These are phyloP conservation scores for Trichoderma guizhouense DNA, from an alignment of 2,329 filamentous ascomycete species.

Conservation along the genomic window DNA sequence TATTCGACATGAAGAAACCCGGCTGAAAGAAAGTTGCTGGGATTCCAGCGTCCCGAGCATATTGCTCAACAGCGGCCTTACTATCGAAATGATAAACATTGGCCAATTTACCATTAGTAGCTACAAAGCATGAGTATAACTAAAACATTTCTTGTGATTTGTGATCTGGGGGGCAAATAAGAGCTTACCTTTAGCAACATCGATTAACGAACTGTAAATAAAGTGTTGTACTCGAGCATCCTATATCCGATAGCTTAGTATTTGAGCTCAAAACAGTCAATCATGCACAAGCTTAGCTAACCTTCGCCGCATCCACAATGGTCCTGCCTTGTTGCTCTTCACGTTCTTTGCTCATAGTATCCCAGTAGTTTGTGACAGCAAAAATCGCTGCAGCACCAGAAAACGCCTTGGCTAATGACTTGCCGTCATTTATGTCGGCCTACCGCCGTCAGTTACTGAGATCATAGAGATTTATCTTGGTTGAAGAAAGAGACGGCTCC, in stretches of 20 bases:
- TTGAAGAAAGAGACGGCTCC: neutral
- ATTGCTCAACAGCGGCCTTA: neutral
- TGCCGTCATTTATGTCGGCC: neutral
- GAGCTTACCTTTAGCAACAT: no score
- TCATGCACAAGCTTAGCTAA: neutral
- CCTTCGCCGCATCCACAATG: neutral
- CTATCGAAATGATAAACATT: neutral
- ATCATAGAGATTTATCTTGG: no score
- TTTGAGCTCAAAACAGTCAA: no score
- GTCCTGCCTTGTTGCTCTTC: neutral
- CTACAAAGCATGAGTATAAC: no score
- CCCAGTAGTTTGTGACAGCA: neutral
- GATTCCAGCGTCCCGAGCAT: neutral
- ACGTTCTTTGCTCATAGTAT: neutral
- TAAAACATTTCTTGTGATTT: no score
- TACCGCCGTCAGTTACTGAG: neutral
- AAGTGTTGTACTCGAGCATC: no score
- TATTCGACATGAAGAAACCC: neutral
- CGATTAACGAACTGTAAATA: no score
- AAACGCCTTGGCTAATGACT: neutral
- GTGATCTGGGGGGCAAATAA: no score
- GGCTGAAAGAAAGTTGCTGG: neutral
- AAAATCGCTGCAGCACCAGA: neutral
- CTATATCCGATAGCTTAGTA: no score
- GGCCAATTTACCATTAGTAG: neutral